Evolutionary conservation across 2,329 filamentous ascomycete species (phyloP), one percentile per base, ranked within the genome.

Genomic region (Fusarium sambucinum): DNA sequence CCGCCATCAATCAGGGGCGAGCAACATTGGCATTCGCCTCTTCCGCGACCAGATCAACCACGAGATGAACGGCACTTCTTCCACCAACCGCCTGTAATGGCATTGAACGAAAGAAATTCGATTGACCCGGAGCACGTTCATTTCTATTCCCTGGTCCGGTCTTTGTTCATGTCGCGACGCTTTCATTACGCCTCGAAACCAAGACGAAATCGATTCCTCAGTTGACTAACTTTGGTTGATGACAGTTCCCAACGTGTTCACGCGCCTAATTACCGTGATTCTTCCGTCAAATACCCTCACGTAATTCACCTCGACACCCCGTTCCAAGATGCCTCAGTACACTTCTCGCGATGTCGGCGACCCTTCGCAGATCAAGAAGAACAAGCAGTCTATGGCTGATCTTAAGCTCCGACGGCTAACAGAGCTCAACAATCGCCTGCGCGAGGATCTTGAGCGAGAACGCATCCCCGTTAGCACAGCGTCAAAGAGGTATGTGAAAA

Each of bases 381-480:
- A 96, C 85, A 97, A 97, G 86, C 96, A 98, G 84, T 97, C 93
- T 79, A 98, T 99, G 93, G 95, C 95, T 74, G 96, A 99, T 80
- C 88, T 99, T 71, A 99, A 99, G 87, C 89, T 98, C 76, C 91
- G 96, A 77, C 92, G 96, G 71, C 86, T 99, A 81, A 98, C 94
- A 66, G 96, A 99, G 84, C 89, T 99, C 76, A 99, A 98, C 86
- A 93, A 93, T 81, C 91, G 96, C 75, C 84, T 99, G 80, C 92
- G 94, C 76, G 96, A 99, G 82, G 96, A 99, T 80, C 86, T 99
- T 70, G 96, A 98, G 76, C 89, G 96, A 79, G 94, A 97, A 79
- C 89, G 96, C 75, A 97, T 98, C 78, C 96, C 95, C 72, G 94
- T 98, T 66, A 97, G 94, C 76, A 94, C 97, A 80, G 96, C 96